Percentiles rank a stretch among this genome's conserved stretches.
phyloP scores from a whole-genome alignment of 768 basidiomycete species.

The Tylopilus felleus region DNA sequence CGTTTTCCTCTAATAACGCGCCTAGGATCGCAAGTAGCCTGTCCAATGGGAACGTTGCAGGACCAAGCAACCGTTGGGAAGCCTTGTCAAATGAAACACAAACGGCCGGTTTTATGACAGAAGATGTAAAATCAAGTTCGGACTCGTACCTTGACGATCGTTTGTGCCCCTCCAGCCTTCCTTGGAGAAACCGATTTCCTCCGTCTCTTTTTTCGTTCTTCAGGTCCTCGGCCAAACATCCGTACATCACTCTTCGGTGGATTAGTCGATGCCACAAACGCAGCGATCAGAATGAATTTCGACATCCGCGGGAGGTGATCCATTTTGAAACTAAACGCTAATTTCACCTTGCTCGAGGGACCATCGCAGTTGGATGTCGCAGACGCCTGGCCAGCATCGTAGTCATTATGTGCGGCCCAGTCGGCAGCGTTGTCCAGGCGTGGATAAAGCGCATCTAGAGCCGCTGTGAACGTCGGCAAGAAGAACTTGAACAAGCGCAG shows the following conservation, averaged over 20 bases:
- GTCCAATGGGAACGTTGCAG: conserved; percentile 74
- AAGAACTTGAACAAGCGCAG: conserved; percentile 64
- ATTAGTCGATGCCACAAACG: conserved; percentile 83
- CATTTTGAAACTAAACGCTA: conserved; percentile 17
- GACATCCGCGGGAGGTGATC: conserved; percentile 58
- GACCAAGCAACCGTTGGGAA: conserved; percentile 77
- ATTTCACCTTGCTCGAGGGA: conserved; percentile 3
- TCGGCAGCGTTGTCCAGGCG: conserved; percentile 59
- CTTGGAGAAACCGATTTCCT: conserved; percentile 38
- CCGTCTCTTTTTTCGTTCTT: conserved; percentile 60
- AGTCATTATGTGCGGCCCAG: conserved; percentile 56
- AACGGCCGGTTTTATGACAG: background rate
- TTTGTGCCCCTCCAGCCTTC: conserved; percentile 35
- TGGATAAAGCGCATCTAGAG: conserved; percentile 66
- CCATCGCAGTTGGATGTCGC: background rate
- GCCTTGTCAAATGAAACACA: conserved; percentile 38
- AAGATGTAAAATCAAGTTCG: background rate
- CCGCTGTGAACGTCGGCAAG: conserved; percentile 56
- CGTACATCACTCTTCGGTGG: conserved; percentile 75
- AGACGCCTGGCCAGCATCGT: conserved; percentile 26
- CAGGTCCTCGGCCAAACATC: conserved; percentile 75
- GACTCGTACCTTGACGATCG: conserved; percentile 43
- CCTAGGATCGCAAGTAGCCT: conserved; percentile 78
- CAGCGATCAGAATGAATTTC: conserved; percentile 72
- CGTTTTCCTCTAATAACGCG: conserved; percentile 69